Evolutionary conservation across 345 rosid genomes (phyloP), one percentile per base, ranked within the genome.

Genomic region (Barbarea vulgaris): DNA sequence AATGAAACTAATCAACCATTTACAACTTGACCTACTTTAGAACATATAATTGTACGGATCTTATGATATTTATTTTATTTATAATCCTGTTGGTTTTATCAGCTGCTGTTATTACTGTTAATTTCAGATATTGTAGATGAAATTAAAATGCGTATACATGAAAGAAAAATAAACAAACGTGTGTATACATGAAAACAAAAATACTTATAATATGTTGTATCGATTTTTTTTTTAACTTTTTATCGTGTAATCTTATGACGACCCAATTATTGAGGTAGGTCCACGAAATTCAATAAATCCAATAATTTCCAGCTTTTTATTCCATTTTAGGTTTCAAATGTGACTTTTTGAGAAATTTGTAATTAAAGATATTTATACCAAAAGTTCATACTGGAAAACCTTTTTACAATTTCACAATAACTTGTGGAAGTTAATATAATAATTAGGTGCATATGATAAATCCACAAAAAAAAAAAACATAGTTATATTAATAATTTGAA

Each of bases 241-340:
- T 55, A 64, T 55, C 47, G 1, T 7, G 12, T 13, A 28, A 5
- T 39, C 15, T 39, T 7, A 44, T 41, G 12, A 56, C 41, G 17
- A 67, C 39, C 50, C 58, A 46, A 70, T 34, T 44, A 70, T 54
- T 33, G 21, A 21, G 22, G 31, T 53, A 36, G 70, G 70, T 52
- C 79, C 62, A 59, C 11, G 3, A 14, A 22, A 33, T 56, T 66
- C 2, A 66, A 36, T 19, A 34, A 37, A 36, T 75, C 31, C 50
- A 54, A 64, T 54, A 67, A 8, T 50, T 68, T 39, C 63, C 69
- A 50, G 67, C 72, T 33, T 42, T n/a, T 42, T 8, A 3, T 25
- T 42, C n/a, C 27, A 31, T 19, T 48, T 31, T 9, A 46, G 22
- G 25, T 64, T 64, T 25, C 25, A 11, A 17, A 17, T 46, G 51